A percentile compares a stretch with the other conserved stretches of the same genome.
Conservation (phyloP, 2,329 filamentous ascomycete species). For the Colletotrichum sp. region DNA sequence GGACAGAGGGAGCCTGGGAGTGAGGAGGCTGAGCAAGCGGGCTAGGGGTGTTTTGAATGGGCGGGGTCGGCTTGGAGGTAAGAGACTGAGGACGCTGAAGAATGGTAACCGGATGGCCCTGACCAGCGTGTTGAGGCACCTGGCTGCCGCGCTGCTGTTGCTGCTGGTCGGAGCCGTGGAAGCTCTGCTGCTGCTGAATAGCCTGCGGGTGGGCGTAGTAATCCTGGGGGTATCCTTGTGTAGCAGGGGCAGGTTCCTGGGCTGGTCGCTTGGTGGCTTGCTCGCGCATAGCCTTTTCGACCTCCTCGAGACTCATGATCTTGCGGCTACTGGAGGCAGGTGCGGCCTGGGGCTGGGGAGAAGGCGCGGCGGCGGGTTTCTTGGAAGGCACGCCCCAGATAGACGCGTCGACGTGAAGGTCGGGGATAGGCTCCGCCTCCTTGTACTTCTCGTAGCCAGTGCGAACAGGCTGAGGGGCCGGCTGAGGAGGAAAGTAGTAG, state of each 20-base stretch:
- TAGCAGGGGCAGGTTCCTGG: conserved; percentile 34
- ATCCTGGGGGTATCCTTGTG: conserved; percentile 25
- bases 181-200: conserved; percentile 16
- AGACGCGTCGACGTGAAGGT: conserved; percentile 89
- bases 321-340: conserved; percentile 60
- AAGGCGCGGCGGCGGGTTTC: conserved; percentile 47
- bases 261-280: conserved; percentile 59
- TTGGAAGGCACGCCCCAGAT: conserved; percentile 83
- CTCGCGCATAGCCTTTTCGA: conserved; percentile 88
- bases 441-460: conserved; percentile 93
- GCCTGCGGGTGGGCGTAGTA: conserved; percentile 22
- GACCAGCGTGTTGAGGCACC: conserved; percentile 34
- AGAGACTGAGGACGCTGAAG: conserved; percentile 57
- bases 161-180: conserved; percentile 21
- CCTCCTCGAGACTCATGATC: conserved; percentile 95
- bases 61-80: conserved; percentile 44
- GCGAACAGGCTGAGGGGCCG: conserved; percentile 58
- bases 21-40: conserved; percentile 39
- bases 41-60: conserved; percentile 34
- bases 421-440: conserved; percentile 78
- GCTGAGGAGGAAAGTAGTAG: conserved; percentile 43
- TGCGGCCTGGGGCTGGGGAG: conserved; percentile 29
- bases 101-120: conserved; percentile 59
- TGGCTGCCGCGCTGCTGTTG: conserved; percentile 34
- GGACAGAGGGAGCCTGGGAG: conserved; percentile 45